phyloP scores from a whole-genome alignment of 176 grass and related monocot species.

The Pharus latifolius region DNA sequence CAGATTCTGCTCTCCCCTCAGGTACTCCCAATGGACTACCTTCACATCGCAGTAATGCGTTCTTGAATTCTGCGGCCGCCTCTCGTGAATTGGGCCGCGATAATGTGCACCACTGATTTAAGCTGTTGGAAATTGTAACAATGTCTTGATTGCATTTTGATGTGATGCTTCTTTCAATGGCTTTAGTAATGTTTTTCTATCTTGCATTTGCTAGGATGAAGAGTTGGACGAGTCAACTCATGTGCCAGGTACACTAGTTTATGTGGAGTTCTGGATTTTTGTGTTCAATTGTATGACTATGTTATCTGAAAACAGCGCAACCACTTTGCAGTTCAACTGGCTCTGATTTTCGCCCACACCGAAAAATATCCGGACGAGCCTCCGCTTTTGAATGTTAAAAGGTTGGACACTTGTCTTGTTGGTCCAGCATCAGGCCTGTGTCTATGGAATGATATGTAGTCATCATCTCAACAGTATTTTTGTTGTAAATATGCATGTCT shows the following conservation, averaged over 20 bases:
- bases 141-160: neutral
- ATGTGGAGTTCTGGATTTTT: neutral
- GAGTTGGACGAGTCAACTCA: conserved; percentile 62
- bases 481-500: conserved; percentile 4
- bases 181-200: neutral
- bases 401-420: conserved; percentile 32
- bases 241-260: conserved; percentile 58
- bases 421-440: neutral
- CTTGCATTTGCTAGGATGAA: conserved; percentile 47
- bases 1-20: conserved; percentile 73
- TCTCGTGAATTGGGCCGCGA: neutral
- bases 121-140: neutral
- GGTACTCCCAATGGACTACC: conserved; percentile 16
- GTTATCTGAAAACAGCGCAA: neutral
- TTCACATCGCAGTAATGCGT: neutral
- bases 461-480: neutral
- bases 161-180: neutral
- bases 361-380: conserved; percentile 95
- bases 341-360: conserved; percentile 87
- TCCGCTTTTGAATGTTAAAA: conserved; percentile 84
- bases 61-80: neutral
- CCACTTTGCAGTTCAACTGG: conserved; percentile 79
- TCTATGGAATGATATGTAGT: neutral
- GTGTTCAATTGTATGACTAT: neutral
- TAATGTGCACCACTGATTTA: neutral